Evolutionary conservation across 2,329 filamentous ascomycete species (phyloP), one percentile per base, ranked within the genome.

Genomic region (Penicillium psychrosexuale): DNA sequence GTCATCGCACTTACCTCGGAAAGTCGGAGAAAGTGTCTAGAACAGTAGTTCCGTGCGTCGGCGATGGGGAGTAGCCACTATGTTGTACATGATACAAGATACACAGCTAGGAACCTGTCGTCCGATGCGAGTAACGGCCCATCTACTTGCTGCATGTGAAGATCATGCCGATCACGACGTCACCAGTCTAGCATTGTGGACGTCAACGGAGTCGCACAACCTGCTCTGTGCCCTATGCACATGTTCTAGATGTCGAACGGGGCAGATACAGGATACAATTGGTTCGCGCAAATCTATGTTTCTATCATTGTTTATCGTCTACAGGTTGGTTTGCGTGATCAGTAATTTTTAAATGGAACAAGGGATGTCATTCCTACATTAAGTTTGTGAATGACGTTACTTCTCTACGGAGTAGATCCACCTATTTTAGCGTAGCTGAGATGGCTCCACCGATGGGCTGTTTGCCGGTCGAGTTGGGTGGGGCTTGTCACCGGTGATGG

Each of bases 111-210:
- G 27, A 17, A 39, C 15, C 13, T 31, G 9, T 15, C 11, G 15
- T 9, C 36, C 9, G 6, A 49, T 17, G 9, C 5, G 13, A 40
- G 12, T 2, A n/a, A 27, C 19, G 28, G 42, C 30, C 27, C 15
- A 24, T 48, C 3, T 6, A 1, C 19, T 37, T 15, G 11, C 17
- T 43, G 34, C 24, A 40, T 56, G 37, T 22, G 40, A 49, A 28
- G 40, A 31, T n/a, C 19, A 24, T 27, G 55, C 22, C 58, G 58
- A 60, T 60, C 59, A 49, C 53, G 42, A 60, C 55, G 55, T 61
- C 58, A 60, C 50, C 19, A 5, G 13, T 50, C 11, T 38, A 27
- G 12, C 34, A 28, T 38, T 11, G 7, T 17, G 36, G 15, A 33
- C 15, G 15, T 3, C 31, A 19, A 22, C 9, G 24, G 11, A 34